Percentiles rank a stretch among this genome's conserved stretches.
Evolutionary conservation across 2,329 filamentous ascomycete species (phyloP).

Genomic region (Cordyceps militaris): DNA sequence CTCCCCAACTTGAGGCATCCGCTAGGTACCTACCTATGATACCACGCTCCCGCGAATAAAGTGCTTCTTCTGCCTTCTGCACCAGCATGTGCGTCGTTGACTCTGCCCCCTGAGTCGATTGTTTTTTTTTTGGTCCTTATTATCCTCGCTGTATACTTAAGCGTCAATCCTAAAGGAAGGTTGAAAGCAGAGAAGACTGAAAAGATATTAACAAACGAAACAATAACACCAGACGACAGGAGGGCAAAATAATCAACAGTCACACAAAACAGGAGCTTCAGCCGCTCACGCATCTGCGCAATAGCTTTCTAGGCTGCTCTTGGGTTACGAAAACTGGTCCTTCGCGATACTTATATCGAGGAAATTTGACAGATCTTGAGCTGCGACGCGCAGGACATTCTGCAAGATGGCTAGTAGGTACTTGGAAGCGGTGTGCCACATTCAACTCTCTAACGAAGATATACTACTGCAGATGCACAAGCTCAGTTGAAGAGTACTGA

Average conservation of each 20-base stretch:
- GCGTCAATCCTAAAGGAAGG: too few species aligned
- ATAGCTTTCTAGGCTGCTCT: too few species aligned
- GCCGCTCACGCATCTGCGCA: too few species aligned
- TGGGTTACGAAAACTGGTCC: too few species aligned
- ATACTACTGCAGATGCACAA: not conserved
- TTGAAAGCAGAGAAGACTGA: too few species aligned
- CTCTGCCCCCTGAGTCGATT: not conserved
- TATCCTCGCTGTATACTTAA: not conserved
- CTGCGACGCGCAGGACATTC: not conserved
- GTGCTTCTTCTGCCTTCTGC: constrained; percentile 3
- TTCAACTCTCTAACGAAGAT: not conserved
- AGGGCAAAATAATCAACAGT: too few species aligned
- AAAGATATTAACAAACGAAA: too few species aligned
- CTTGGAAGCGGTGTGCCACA: not conserved
- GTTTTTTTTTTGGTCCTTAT: not conserved
- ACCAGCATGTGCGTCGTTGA: not conserved
- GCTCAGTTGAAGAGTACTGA: constrained; percentile 7
- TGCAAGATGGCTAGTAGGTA: constrained; percentile 9
- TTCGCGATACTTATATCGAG: not conserved
- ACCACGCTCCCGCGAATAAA: not conserved
- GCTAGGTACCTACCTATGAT: not conserved
- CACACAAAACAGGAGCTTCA: too few species aligned
- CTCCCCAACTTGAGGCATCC: constrained; percentile 3
- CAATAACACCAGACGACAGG: too few species aligned
- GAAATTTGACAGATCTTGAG: not conserved